phyloP scores from a whole-genome alignment of 192 early-diverging fungal species.

The Podila horticola region DNA sequence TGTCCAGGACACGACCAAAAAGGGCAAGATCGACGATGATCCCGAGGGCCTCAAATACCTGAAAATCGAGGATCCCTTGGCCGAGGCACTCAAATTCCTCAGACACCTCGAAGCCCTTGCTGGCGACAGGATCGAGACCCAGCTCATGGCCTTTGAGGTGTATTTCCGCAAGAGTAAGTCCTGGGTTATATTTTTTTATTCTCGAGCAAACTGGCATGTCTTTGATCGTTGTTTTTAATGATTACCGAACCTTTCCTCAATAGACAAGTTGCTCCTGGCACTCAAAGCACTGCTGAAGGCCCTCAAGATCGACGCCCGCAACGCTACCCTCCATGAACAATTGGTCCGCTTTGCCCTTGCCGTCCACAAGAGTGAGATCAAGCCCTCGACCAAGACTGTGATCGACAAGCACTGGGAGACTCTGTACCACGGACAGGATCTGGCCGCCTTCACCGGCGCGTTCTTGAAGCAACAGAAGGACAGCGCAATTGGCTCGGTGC shows the following conservation, averaged over 20 bases:
- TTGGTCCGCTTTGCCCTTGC: slow-evolving; percentile 56
- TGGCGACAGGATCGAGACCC: slow-evolving; percentile 66
- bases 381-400: slow-evolving; percentile 35
- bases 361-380: slow-evolving; percentile 38
- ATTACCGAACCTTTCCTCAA: not conserved
- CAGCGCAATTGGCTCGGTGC: slow-evolving; percentile 20
- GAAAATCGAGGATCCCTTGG: slow-evolving; percentile 73
- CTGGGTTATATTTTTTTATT: not conserved
- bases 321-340: slow-evolving; percentile 57
- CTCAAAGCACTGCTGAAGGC: slow-evolving; percentile 67
- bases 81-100: slow-evolving; percentile 81
- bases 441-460: slow-evolving; percentile 8
- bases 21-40: slow-evolving; percentile 73
- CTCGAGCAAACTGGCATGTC: not conserved
- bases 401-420: slow-evolving; percentile 46
- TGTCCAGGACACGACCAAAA: slow-evolving; percentile 57
- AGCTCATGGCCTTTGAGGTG: slow-evolving; percentile 72
- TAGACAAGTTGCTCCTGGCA: slow-evolving; percentile 77
- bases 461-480: slow-evolving; percentile 29
- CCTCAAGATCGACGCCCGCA: slow-evolving; percentile 51
- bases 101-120: slow-evolving; percentile 73
- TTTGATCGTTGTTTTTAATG: slow-evolving; percentile 10
- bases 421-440: slow-evolving; percentile 20
- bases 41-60: slow-evolving; percentile 76
- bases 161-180: slow-evolving; percentile 71